Percentiles rank a stretch among this genome's conserved stretches.
These are phyloP conservation scores for Jackrogersella multiformis DNA, from an alignment of 495 filamentous ascomycete genomes.

Conservation along the genomic window DNA sequence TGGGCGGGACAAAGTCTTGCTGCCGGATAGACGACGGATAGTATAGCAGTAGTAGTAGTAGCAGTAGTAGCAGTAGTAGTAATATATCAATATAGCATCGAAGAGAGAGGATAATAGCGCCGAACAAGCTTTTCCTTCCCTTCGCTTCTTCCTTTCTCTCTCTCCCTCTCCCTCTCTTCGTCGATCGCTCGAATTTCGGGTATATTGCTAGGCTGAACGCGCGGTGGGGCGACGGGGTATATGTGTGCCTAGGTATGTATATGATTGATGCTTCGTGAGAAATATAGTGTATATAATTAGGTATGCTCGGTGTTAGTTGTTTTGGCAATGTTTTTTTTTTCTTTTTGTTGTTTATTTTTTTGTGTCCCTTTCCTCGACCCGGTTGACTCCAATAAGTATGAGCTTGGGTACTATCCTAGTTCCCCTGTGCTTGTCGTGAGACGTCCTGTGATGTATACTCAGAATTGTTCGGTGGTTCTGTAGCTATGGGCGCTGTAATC, in stretches of 20 bases:
- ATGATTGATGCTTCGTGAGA: conserved; percentile 39
- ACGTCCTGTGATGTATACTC: conserved; percentile 14
- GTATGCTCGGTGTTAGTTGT: conserved; percentile 19
- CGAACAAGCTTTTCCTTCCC: neutral
- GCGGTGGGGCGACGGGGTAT: conserved; percentile 39
- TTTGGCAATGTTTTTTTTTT: conserved; percentile 10
- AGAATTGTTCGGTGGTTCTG: neutral
- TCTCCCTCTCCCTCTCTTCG: neutral
- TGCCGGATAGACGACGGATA: conserved; percentile 19
- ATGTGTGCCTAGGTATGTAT: conserved; percentile 29
- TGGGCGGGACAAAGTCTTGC: conserved; percentile 55
- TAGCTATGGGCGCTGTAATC: neutral
- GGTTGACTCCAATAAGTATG: conserved; percentile 2
- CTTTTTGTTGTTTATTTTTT: conserved; percentile 7
- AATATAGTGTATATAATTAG: conserved; percentile 39
- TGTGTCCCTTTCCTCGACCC: conserved; percentile 1
- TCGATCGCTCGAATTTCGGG: conserved; percentile 32
- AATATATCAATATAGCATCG: conserved; percentile 9
- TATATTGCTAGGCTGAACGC: conserved; percentile 25
- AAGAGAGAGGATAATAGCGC: conserved; percentile 8
- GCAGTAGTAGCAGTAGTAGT: neutral
- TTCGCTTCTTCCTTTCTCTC: neutral
- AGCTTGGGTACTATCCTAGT: conserved; percentile 1
- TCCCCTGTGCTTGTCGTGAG: conserved; percentile 11
- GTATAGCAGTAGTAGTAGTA: neutral